phyloP scores from a whole-genome alignment of 2,329 filamentous ascomycete species.

The Aspergillus sp. region DNA sequence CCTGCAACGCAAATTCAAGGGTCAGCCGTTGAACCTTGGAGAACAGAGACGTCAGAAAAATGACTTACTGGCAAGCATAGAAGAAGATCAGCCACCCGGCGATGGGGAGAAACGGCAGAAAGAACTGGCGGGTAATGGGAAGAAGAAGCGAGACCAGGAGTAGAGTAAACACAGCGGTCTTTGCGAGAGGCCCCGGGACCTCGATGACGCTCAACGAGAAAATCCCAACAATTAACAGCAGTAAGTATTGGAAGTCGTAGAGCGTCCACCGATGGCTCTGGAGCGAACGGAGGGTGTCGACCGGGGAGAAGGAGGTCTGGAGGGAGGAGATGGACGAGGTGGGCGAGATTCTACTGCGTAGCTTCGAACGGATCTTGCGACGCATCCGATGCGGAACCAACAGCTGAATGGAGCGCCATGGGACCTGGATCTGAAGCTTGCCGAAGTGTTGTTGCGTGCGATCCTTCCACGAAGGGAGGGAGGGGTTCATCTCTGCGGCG shows the following conservation, averaged over 20 bases:
- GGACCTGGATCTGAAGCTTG: slow-evolving; percentile 45
- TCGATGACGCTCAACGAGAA: slow-evolving; percentile 84
- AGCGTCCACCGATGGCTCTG: slow-evolving; percentile 75
- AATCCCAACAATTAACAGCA: slow-evolving; percentile 70
- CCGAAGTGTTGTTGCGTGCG: slow-evolving; percentile 42
- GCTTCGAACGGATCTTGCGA: slow-evolving; percentile 65
- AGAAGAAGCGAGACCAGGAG: slow-evolving; percentile 70
- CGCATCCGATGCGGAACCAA: slow-evolving; percentile 63
- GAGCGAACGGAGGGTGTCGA: slow-evolving; percentile 72
- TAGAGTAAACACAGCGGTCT: slow-evolving; percentile 67
- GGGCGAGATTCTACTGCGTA: slow-evolving; percentile 64
- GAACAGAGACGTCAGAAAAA: neutral
- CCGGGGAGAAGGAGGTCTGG: slow-evolving; percentile 77
- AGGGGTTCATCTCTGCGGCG: slow-evolving; percentile 31
- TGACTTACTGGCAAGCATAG: slow-evolving; percentile 82
- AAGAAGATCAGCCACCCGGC: slow-evolving; percentile 87
- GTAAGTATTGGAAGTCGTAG: slow-evolving; percentile 80
- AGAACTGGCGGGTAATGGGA: slow-evolving; percentile 85
- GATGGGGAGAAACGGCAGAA: slow-evolving; percentile 81
- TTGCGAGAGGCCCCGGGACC: slow-evolving; percentile 70
- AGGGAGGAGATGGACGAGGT: slow-evolving; percentile 72
- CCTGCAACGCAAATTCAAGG: slow-evolving; percentile 47
- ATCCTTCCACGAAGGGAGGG: slow-evolving; percentile 47
- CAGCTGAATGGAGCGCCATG: slow-evolving; percentile 50
- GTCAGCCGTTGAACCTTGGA: neutral